These are phyloP conservation scores for Symbiodinium natans DNA, from an alignment of 73 alveolate species.

Conservation along the genomic window DNA sequence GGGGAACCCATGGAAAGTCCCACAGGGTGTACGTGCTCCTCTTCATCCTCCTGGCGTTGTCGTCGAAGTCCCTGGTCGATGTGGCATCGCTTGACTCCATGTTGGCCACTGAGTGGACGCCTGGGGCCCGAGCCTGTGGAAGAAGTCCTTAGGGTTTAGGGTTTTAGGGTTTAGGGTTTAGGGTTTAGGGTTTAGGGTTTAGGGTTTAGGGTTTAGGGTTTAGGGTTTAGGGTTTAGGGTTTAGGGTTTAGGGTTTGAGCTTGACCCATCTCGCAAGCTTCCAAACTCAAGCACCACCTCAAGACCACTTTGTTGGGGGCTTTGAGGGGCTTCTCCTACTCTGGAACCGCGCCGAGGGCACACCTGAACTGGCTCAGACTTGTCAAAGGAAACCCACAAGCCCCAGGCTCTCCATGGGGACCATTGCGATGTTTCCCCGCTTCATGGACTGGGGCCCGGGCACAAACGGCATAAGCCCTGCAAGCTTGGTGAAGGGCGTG, in stretches of 20 bases:
- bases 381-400: no score
- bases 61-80: slow-evolving; percentile 52
- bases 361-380: no score
- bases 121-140: neutral
- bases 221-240: neutral
- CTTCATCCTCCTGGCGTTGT: slow-evolving; percentile 61
- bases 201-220: no score
- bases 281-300: no score
- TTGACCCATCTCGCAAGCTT: neutral
- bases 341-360: no score
- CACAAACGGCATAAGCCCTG: no score
- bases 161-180: neutral
- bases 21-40: slow-evolving; percentile 72
- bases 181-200: neutral
- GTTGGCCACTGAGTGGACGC: slow-evolving; percentile 91
- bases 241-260: no score
- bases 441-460: slow-evolving; percentile 61
- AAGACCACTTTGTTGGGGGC: no score
- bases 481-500: no score
- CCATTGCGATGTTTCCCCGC: slow-evolving; percentile 82
- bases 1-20: no score
- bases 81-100: slow-evolving; percentile 62
- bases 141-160: neutral
- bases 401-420: slow-evolving; percentile 90
- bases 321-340: no score